Evolutionary conservation across 2,329 filamentous ascomycete genomes (phyloP), one percentile per base, ranked within the genome.

Genomic region (Fusarium fracticaudum): DNA sequence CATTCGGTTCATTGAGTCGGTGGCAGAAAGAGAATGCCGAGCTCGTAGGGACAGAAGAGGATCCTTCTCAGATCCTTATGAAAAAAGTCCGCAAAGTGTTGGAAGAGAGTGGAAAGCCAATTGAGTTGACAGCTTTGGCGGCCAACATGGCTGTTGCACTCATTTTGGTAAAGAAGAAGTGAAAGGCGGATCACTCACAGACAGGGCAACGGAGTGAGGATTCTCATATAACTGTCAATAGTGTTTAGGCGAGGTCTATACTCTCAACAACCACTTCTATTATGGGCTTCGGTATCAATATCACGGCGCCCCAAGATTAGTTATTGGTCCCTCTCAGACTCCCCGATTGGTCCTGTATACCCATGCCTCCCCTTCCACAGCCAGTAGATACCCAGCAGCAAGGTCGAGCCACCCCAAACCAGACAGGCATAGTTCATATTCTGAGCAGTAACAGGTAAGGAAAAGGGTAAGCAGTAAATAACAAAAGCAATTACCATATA

Each of bases 11-110:
- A 2, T 18, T 71, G 0, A 60, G 44, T 24, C 68, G 68, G 0
- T 71, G 68, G 68, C 54, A 67, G 17, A 7, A 71, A 35, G 33
- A n/a, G 2, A 65, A 71, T 6, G 37, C 60, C 0, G 33, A 71
- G 0, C 3, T 61, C 2, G 33, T 43, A 1, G 67, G 68, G 6
- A 71, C 67, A 1, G 20, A 67, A 1, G 0, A 45, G 2, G 67
- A 71, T 6, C 40, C 41, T 6, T 33, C 38, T 8, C 31, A n/a
- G 6, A 17, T 66, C 2, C 9, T 71, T 2, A 45, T 71, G 24
- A 1, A 10, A 0, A 60, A 31, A 1, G 14, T 71, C 5, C 54
- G 47, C 2, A 7, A 60, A 2, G 22, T 24, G 3, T 22, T 50
- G 8, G 18, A 44, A 2, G 24, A 60, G 3, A 41, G 12, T n/a